These are phyloP conservation scores for Acer campestre DNA, from an alignment of 345 rosid species.

Conservation along the genomic window DNA sequence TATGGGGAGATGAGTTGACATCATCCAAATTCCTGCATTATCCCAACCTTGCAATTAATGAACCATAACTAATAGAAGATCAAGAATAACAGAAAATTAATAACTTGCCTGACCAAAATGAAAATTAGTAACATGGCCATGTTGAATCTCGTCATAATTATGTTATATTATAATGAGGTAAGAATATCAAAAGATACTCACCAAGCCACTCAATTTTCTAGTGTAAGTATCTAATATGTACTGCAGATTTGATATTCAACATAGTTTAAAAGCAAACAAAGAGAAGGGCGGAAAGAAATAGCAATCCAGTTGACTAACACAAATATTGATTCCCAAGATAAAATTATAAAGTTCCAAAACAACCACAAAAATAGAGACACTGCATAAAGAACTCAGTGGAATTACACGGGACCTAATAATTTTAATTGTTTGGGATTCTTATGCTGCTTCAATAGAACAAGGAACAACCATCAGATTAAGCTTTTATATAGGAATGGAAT, in stretches of 20 bases:
- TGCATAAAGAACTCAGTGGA: not conserved
- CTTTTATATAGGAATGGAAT: not conserved
- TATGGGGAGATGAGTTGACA: conserved; percentile 37
- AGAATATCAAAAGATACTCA: conserved; percentile 9
- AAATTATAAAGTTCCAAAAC: not conserved
- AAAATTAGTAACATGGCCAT: conserved; percentile 3
- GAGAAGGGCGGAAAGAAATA: not conserved
- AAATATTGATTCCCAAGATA: not conserved
- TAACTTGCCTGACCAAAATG: not conserved
- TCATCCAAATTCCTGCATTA: conserved; percentile 52
- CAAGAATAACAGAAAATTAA: not conserved
- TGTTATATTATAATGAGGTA: conserved; percentile 13
- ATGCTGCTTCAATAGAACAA: not conserved
- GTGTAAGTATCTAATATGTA: not conserved
- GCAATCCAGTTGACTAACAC: not conserved
- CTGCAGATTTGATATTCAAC: not conserved
- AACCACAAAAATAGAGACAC: not conserved
- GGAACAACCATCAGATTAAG: not conserved
- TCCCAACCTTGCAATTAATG: conserved; percentile 23
- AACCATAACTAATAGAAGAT: conserved; percentile 1
- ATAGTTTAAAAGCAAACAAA: not conserved
- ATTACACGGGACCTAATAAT: not conserved
- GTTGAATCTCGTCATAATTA: conserved; percentile 1
- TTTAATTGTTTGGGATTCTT: not conserved
- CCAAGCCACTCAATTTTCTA: conserved; percentile 13